Evolutionary conservation across 257 asterid genomes (phyloP).

Genomic region (Lithospermum erythrorhizon): DNA sequence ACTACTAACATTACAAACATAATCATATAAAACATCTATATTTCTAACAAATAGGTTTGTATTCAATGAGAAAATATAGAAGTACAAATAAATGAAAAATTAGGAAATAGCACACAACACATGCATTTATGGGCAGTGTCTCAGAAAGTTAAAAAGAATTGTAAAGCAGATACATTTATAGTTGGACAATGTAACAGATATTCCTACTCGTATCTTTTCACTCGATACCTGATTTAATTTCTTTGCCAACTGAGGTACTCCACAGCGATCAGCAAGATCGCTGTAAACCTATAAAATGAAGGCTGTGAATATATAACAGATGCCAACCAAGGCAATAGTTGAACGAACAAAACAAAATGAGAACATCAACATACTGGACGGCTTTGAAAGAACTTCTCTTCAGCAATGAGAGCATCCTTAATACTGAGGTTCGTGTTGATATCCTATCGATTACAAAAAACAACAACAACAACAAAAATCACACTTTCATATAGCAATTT

Average conservation of each 20-base stretch:
- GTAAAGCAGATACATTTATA: neutral
- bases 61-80: too few relatives aligned
- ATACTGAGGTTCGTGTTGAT: constrained; percentile 59
- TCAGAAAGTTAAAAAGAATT: neutral
- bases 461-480: neutral
- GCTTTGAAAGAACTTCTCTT: constrained; percentile 79
- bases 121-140: neutral
- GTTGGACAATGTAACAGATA: neutral
- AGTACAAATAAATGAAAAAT: too few relatives aligned
- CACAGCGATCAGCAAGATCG: constrained; percentile 90
- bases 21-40: too few relatives aligned
- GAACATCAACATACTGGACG: constrained; percentile 56
- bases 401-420: constrained; percentile 84
- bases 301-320: constrained; percentile 3
- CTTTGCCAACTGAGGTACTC: constrained; percentile 91
- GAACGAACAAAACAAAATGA: constrained; percentile 11
- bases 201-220: constrained; percentile 15
- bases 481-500: too few relatives aligned
- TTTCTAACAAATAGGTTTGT: neutral
- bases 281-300: constrained; percentile 53
- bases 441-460: constrained; percentile 46
- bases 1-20: too few relatives aligned
- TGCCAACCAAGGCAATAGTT: constrained; percentile 8
- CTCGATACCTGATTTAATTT: constrained; percentile 82
- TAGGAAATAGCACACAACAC: neutral